phyloP scores from a whole-genome alignment of 306 rosid genomes.

The Cucumis cinereus region DNA sequence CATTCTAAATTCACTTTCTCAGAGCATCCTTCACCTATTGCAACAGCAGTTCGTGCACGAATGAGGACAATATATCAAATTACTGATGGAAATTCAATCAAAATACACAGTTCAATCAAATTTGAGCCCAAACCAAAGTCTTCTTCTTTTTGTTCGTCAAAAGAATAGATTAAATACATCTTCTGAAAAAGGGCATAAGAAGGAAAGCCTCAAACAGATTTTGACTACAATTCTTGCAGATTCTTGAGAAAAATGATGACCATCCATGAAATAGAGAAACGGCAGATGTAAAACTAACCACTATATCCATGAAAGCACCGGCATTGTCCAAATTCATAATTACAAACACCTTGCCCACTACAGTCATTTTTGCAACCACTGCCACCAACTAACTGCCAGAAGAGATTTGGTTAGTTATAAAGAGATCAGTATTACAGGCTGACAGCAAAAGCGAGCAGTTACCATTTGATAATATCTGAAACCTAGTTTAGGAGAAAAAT shows the following conservation, averaged over 20 bases:
- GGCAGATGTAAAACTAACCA: conserved; percentile 34
- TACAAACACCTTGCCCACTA: conserved; percentile 72
- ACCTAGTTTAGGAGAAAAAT: not conserved
- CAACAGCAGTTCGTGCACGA: conserved; percentile 5
- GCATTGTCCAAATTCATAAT: conserved; percentile 73
- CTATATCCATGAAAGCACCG: conserved; percentile 81
- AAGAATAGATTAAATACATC: not conserved
- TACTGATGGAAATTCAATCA: not conserved
- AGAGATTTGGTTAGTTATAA: not conserved
- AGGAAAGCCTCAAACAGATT: not conserved
- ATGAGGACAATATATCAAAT: not conserved
- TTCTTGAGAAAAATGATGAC: not conserved
- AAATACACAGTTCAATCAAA: not conserved
- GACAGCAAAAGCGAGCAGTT: not conserved
- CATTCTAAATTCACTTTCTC: conserved; percentile 53
- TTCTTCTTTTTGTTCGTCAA: not conserved
- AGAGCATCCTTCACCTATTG: conserved; percentile 72
- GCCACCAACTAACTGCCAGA: conserved; percentile 59
- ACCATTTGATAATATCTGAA: not conserved
- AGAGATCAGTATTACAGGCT: not conserved
- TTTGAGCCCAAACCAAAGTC: not conserved
- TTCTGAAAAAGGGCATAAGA: not conserved
- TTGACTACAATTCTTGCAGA: not conserved
- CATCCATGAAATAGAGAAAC: not conserved
- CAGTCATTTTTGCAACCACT: conserved; percentile 66